Base-by-base conservation (phyloP, 768 basidiomycete genomes). In the Chiua virens region DNA sequence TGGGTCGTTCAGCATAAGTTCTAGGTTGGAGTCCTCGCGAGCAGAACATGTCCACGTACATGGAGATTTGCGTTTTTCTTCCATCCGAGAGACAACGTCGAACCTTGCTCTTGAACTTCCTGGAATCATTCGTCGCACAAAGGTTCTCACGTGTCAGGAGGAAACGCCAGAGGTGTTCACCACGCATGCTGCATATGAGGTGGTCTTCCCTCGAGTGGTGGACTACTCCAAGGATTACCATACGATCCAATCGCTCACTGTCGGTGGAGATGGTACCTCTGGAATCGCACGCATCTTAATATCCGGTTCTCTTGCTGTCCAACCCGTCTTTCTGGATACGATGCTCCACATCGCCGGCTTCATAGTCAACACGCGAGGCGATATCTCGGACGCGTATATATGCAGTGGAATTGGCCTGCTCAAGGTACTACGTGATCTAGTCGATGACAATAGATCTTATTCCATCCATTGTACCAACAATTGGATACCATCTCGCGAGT, bases 301-400 rank as follows among this genome's bases (percentile, higher is more conserved):
- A 14, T 76, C 78, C 1, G 57, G 59, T 23, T 55, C 63, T 13
- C 79, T 76, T 53, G 69, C 73, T 10, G 67, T 72, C 4, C 76
- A 84, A 53, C 80, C 82, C 6, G 62, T 86, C 22, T 86, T 88
- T 66, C 70, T 79, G 50, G 87, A 89, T 55, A 80, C 83, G 0
- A 70, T 89, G 27, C 69, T 88, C 27, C 88, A 89, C 51, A 75
- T 80, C 34, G 80, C 86, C 0, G 88, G 88, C 4, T 87, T 89
- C 65, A 69, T 88, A 30, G 76, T 81, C 22, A 90, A 89, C 63
- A 62, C 81, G 59, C 77, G 74, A 36, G 79, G 76, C 8, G 65
- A 70, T 10, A 47, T 71, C 22, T 70, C 78, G 23, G 78, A 86
- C 47, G 83, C 77, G 1, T 85, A 79, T 62, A 84, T 90, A 47